Evolutionary conservation across 257 asterid genomes (phyloP), one percentile per base, ranked within the genome.

Genomic region (Anisodus acutangulus): DNA sequence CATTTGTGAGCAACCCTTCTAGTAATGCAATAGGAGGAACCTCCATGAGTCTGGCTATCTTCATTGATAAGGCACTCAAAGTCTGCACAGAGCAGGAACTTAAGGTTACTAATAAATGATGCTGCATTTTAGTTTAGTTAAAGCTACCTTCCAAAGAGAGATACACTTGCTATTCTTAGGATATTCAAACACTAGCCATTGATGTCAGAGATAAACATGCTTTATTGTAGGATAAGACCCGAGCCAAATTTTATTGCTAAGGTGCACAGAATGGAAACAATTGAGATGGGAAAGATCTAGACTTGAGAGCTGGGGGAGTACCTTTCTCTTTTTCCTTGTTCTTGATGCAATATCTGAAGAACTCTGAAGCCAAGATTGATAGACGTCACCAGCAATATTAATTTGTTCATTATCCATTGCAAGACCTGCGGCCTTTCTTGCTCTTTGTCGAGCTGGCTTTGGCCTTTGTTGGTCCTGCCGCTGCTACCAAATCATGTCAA

Each of bases 331-430:
- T 89, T 90, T 89, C 82, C 89, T 91, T 90, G 94, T 87, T 81
- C 88, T 86, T 78, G 93, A 85, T 86, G 88, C 78, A 71, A 93
- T 86, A 85, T 92, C 95, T 74, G 95, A 89, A 76, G 94, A 67
- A 86, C 86, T 80, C 74, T 85, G 90, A 80, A 96, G 98, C 99
- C 99, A 96, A 67, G 92, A 88, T 85, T 94, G 97, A 91, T 92
- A 96, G 66, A 88, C 83, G 16, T 88, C 93, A 89, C 98, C 95
- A 63, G 97, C 91, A 84, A 96, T 92, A 84, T 94, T 89, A 63
- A 88, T 92, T 87, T 92, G 94, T 22, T 91, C 94, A 79, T 90
- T 78, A 88, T 94, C 97, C 89, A 96, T 89, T 53, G 83, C 85
- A 55, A 88, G 54, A 49, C 88, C 82, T 86, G 89, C 82, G 16